phyloP scores from a whole-genome alignment of 805 yeast genomes.

The Brettanomyces anomalus region DNA sequence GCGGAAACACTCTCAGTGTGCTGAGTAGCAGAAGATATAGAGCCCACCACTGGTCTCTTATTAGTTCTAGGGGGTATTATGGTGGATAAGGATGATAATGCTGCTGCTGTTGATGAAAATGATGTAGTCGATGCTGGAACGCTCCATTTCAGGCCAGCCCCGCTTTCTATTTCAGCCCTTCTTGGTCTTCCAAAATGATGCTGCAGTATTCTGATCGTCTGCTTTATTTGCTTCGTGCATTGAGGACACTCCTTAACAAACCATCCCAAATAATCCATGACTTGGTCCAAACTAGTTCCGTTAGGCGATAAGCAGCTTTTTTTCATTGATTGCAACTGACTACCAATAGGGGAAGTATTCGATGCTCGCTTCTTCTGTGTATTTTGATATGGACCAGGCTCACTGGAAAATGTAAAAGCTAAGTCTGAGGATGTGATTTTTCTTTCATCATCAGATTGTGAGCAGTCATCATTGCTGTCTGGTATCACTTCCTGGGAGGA shows the following conservation, averaged over 20 bases:
- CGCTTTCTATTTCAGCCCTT: neutral
- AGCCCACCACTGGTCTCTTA: neutral
- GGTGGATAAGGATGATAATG: neutral
- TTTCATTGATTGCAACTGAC: too few relatives aligned
- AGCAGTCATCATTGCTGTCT: neutral
- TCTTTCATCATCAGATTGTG: neutral
- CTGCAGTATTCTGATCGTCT: neutral
- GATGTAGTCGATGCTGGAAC: too few relatives aligned
- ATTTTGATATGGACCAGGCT: neutral
- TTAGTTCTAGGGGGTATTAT: neutral
- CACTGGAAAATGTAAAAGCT: neutral
- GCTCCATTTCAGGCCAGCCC: too few relatives aligned
- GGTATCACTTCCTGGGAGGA: neutral
- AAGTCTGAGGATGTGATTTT: neutral
- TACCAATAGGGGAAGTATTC: neutral
- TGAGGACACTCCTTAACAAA: slow-evolving; percentile 7
- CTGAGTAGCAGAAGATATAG: neutral
- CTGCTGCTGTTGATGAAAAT: too few relatives aligned
- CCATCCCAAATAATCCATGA: slow-evolving; percentile 12
- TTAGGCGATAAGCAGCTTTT: slow-evolving; percentile 4
- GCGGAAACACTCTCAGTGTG: neutral
- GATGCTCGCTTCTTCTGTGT: neutral
- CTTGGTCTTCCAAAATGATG: neutral
- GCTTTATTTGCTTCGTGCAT: neutral
- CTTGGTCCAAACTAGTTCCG: slow-evolving; percentile 11